Evolutionary conservation across 768 basidiomycete species (phyloP).

Genomic region (Tulasnella sp.): DNA sequence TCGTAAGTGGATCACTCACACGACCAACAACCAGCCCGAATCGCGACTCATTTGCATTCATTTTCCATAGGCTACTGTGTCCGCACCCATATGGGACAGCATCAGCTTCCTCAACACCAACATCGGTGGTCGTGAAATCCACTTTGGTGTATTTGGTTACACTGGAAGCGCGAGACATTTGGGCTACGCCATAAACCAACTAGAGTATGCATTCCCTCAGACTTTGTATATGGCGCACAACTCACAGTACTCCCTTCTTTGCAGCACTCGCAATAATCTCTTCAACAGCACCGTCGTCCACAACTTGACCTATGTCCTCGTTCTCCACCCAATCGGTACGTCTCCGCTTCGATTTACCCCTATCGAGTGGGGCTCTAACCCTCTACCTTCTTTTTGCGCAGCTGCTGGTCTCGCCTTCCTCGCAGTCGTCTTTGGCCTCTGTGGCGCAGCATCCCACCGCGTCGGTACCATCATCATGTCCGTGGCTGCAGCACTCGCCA

Average conservation of each 20-base stretch:
- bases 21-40: constrained; percentile 4
- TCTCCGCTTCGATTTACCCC: constrained; percentile 17
- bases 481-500: constrained; percentile 55
- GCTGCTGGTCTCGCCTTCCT: constrained; percentile 59
- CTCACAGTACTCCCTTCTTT: neutral
- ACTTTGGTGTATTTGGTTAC: constrained; percentile 73
- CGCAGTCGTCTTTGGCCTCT: constrained; percentile 60
- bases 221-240: neutral
- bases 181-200: constrained; percentile 42
- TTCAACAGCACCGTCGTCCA: constrained; percentile 50
- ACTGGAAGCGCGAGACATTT: constrained; percentile 48
- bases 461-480: constrained; percentile 72
- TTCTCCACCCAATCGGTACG: constrained; percentile 73
- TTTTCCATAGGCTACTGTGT: constrained; percentile 52
- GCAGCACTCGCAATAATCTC: neutral
- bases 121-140: constrained; percentile 33
- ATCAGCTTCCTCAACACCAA: constrained; percentile 60
- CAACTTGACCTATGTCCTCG: constrained; percentile 63
- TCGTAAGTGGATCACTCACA: constrained; percentile 40
- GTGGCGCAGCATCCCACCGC: constrained; percentile 56
- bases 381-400: constrained; percentile 23
- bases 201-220: neutral
- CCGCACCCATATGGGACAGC: constrained; percentile 62
- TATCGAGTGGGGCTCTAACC: neutral
- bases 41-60: constrained; percentile 7